phyloP scores from a whole-genome alignment of 306 rosid species.

The Castanea crenata region DNA sequence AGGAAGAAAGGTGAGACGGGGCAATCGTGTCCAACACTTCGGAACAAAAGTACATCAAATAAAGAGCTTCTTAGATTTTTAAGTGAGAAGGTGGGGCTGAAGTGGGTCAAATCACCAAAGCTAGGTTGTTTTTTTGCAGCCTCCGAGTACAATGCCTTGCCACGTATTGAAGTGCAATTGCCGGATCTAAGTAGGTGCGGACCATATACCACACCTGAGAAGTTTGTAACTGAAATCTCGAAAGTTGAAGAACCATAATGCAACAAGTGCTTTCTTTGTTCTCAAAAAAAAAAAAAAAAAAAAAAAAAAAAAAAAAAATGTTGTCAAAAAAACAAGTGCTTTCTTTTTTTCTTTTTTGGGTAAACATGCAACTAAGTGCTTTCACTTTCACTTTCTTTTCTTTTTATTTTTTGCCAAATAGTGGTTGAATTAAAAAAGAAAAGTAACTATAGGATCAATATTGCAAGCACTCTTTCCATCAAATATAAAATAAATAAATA shows the following conservation, averaged over 20 bases:
- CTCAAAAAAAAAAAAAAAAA: too few species aligned
- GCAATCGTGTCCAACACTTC: constrained; percentile 7
- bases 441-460: too few species aligned
- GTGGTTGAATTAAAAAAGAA: too few species aligned
- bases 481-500: too few species aligned
- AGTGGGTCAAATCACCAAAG: not conserved
- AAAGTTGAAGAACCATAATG: not conserved
- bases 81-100: constrained; percentile 1
- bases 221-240: not conserved
- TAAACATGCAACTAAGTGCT: too few species aligned
- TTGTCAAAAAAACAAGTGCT: too few species aligned
- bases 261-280: too few species aligned
- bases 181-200: not conserved
- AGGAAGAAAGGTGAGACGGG: not conserved
- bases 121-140: not conserved
- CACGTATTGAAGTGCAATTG: not conserved
- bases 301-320: too few species aligned
- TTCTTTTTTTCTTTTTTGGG: too few species aligned
- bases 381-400: too few species aligned
- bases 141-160: not conserved
- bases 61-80: constrained; percentile 9
- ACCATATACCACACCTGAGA: not conserved
- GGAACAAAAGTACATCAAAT: not conserved
- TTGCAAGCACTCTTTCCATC: too few species aligned
- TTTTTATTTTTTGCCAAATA: too few species aligned